These are phyloP conservation scores for Ascochyta fabae DNA, from an alignment of 2,329 filamentous ascomycete species.

Conservation along the genomic window DNA sequence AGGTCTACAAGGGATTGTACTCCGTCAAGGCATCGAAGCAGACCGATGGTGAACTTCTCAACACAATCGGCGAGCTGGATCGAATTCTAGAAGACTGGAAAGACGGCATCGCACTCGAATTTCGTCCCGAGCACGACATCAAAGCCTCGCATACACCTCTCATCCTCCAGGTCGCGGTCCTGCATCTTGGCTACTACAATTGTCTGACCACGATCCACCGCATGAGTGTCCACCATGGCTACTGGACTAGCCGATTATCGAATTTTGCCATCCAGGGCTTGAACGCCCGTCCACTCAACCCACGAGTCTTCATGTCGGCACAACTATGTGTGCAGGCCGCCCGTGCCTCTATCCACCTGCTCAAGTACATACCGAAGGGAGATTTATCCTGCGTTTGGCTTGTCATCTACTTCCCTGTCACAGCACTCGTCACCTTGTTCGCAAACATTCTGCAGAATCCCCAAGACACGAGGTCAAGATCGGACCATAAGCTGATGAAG, in stretches of 20 bases:
- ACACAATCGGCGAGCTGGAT: conserved; percentile 95
- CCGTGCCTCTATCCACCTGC: conserved; percentile 86
- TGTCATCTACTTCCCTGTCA: conserved; percentile 95
- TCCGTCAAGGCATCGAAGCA: conserved; percentile 91
- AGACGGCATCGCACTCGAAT: conserved; percentile 91
- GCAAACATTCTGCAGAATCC: conserved; percentile 97
- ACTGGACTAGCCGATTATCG: conserved; percentile 94
- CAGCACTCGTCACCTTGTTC: conserved; percentile 91
- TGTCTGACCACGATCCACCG: conserved; percentile 96
- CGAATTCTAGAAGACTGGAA: conserved; percentile 88
- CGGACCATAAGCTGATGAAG: conserved; percentile 90
- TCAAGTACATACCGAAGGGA: conserved; percentile 95
- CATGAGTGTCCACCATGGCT: conserved; percentile 97
- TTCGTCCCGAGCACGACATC: conserved; percentile 96
- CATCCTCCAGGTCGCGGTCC: conserved; percentile 90
- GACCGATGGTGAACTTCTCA: conserved; percentile 88
- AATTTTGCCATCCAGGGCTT: conserved; percentile 95
- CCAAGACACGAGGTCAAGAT: conserved; percentile 82
- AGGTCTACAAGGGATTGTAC: conserved; percentile 91
- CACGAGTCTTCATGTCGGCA: conserved; percentile 91
- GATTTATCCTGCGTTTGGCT: conserved; percentile 97
- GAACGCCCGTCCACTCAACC: conserved; percentile 89
- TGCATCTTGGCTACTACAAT: conserved; percentile 98
- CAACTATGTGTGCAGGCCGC: conserved; percentile 92
- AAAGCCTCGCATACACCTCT: conserved; percentile 89